Evolutionary conservation across 2,329 filamentous ascomycete species (phyloP).

Genomic region (Aspergillus sp.): DNA sequence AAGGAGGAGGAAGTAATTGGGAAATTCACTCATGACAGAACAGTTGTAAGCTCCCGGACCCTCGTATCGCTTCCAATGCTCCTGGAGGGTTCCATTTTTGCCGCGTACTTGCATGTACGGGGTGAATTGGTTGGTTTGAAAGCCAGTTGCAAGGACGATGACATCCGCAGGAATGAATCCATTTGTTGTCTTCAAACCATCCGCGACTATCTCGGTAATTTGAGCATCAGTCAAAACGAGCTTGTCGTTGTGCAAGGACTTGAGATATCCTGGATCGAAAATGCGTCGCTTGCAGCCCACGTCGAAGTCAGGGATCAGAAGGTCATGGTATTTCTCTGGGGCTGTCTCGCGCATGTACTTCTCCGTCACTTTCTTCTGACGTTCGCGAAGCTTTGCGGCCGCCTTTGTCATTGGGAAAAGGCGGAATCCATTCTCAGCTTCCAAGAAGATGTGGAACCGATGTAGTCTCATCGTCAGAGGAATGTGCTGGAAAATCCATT

Average conservation of each 20-base stretch:
- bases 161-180: conserved; percentile 24
- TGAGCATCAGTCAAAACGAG: conserved; percentile 52
- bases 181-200: conserved; percentile 29
- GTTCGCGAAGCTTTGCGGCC: conserved; percentile 38
- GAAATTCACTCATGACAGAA: conserved; percentile 53
- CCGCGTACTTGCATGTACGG: conserved; percentile 25
- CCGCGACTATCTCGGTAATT: conserved; percentile 46
- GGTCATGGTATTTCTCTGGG: conserved; percentile 10
- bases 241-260: conserved; percentile 8
- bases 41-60: conserved; percentile 62
- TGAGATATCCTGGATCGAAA: conserved; percentile 10
- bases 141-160: conserved; percentile 29
- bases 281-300: conserved; percentile 14
- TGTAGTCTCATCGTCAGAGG: conserved; percentile 45
- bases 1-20: conserved; percentile 34
- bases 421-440: conserved; percentile 21
- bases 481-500: conserved; percentile 47
- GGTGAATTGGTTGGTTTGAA: conserved; percentile 23
- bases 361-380: conserved; percentile 36
- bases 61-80: conserved; percentile 41
- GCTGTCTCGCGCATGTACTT: conserved; percentile 8
- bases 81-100: conserved; percentile 20
- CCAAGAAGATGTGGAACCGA: conserved; percentile 35
- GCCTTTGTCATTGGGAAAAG: conserved; percentile 45
- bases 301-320: conserved; percentile 12